Evolutionary conservation across 257 asterid genomes (phyloP), one percentile per base, ranked within the genome.

Genomic region (Solanum habrochaites): DNA sequence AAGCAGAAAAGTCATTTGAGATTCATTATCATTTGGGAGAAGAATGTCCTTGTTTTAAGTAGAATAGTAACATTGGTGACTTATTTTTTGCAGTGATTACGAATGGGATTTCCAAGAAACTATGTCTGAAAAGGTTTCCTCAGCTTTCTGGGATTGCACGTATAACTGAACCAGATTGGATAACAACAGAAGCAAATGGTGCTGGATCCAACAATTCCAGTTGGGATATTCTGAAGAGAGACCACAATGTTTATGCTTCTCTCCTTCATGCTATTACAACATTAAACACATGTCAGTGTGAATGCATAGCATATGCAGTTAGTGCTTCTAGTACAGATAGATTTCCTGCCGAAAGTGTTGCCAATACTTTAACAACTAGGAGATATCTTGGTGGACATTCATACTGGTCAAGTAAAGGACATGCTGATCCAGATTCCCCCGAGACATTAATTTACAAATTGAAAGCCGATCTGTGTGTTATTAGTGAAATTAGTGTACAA

Each of bases 321-420:
- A 90, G 96, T 85, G 98, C 98, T 23, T 92, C 98, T 11, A 97
- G 97, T 91, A 95, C 98, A 0, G 98, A 97, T 85, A 89, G 91
- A 85, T 93, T 90, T 89, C 98, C 98, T 1, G 90, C 86, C 21
- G 98, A 97, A 91, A 93, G 99, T 83, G 58, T 95, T 21, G 87
- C 86, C 74, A 91, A 93, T 87, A 97, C 99, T 77, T 89, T 95
- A 85, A 91, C 87, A 71, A 94, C 97, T 58, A 90, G 91, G 87
- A 90, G 93, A 83, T 88, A 89, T 85, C 35, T 83, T 3, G 62
- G 90, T 78, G 87, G 95, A 89, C 92, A 94, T 82, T 95, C 95
- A 9, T 95, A 95, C 91, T 95, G 98, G 99, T 97, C 99, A 39
- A 95, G 99, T 89, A 89, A 88, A 92, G 99, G 99, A 72, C 94